Evolutionary conservation across 202 grass and related monocot genomes (phyloP), one percentile per base, ranked within the genome.

Genomic region (Saccharum hybrid): DNA sequence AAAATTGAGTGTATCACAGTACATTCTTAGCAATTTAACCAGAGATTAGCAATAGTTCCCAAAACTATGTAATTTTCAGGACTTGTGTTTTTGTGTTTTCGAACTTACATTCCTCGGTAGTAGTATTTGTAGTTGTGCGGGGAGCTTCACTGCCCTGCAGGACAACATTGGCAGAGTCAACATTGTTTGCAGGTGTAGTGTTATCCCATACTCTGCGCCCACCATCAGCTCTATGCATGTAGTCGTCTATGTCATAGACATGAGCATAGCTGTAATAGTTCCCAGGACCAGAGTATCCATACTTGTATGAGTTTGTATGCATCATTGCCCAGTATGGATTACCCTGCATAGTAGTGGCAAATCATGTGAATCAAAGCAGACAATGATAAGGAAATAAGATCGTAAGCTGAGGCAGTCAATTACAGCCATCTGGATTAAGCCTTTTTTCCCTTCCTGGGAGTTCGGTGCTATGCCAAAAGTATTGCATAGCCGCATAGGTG

Each of bases 241-340:
- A 95, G 76, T 96, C 96, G 54, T 92, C 80, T 73, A 90, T 75
- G 62, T 95, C 90, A 66, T 90, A 90, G 70, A 87, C 80, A 87
- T 90, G 86, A 54, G 80, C 87, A 75, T 93, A 98, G 77, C 86
- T 93, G 51, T 91, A 96, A 80, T 98, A 94, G 87, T 82, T 96
- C 70, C 84, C 91, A 66, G 90, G 54, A 31, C 85, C 90, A 86
- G 93, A 85, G 84, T 92, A 92, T 72, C 85, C 91, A 56, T 95
- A 98, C 74, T 98, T 98, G 49, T 98, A 98, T 74, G 89, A 85
- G 75, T 90, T 94, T 85, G 95, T 89, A 41, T 94, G 89, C 89
- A 92, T 92, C 86, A 85, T 91, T 86, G 93, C 65, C 96, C 96
- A 98, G 87, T 95, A 98, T 31, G 92, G 91, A 82, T 94, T 96